Evolutionary conservation across 257 asterid species (phyloP).

Genomic region (Fraxinus pennsylvanica): DNA sequence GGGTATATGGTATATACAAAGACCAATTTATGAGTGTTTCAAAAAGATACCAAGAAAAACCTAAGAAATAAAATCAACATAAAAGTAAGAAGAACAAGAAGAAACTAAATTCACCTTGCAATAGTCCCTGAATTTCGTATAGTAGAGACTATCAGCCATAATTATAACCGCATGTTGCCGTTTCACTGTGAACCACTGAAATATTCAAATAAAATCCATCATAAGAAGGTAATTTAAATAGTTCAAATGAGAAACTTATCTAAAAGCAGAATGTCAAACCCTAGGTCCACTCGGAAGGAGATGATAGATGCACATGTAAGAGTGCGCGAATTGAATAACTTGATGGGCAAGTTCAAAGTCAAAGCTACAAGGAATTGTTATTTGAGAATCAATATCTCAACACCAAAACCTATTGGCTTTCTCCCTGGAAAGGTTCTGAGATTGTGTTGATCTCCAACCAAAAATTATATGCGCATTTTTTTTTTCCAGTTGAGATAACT

Average conservation of each 20-base stretch:
- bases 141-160: conserved; percentile 90
- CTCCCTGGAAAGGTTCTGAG: background rate
- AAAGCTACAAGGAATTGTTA: background rate
- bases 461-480: background rate
- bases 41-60: background rate
- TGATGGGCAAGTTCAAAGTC: background rate
- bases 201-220: conserved; percentile 20
- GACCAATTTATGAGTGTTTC: background rate
- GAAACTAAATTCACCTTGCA: conserved; percentile 61
- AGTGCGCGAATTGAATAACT: background rate
- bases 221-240: conserved; percentile 20
- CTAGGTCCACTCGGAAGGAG: background rate
- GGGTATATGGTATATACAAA: background rate
- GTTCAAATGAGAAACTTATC: conserved; percentile 19
- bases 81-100: background rate
- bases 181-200: conserved; percentile 99
- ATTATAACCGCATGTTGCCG: conserved; percentile 82
- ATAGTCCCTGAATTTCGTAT: conserved; percentile 81
- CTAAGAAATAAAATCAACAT: conserved; percentile 12
- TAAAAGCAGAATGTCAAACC: conserved; percentile 8
- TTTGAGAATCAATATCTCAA: background rate
- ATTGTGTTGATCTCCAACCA: background rate
- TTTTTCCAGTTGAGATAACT: background rate
- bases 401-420: background rate
- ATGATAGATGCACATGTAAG: background rate